Evolutionary conservation across 179 eudicot genomes (phyloP), one percentile per base, ranked within the genome.

Genomic region (Heliamphora pulchella): DNA sequence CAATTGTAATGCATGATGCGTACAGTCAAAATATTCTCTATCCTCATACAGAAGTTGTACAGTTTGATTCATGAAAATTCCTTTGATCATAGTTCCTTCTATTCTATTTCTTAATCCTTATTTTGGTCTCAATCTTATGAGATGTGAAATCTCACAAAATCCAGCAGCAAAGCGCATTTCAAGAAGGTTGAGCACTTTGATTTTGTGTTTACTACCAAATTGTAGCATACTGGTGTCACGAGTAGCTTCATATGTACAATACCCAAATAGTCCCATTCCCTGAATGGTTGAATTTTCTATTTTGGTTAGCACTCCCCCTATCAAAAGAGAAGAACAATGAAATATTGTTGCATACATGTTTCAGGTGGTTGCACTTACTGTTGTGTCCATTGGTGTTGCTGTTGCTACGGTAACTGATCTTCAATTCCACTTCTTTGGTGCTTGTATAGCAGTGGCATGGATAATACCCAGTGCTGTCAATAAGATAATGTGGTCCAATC

Each of bases 391-490:
- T 14, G 98, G 98, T 84, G 97, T 94, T 48, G 98, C 98, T 75
- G 92, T 94, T 83, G 98, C 98, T 62, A 92, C 98, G 2, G 98
- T 94, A 46, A 92, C 97, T 51, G 98, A 94, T 91, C 82, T 94
- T 71, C 94, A 94, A 80, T 92, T 94, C 87, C 95, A 94, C 82
- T 86, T 94, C 71, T 92, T 92, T 82, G 98, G 98, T 87, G 98
- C 98, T 63, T 94, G 98, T 87, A 82, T 94, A 82, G 95, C 98
- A n/a, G 88, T 94, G 81, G 97, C 97, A 71, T 94, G 98, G 98
- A 94, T 92, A 83, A 82, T 94, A 80, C 98, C 98, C 18, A 94
- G 98, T 87, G 98, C 98, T 11, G 91, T 90, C 54, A 94, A 94
- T 88, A 94, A 94, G 82, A 92, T 94, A 79, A 64, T 94, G 84